phyloP scores from a whole-genome alignment of 108 stramenopile species.

The Cyclotella sp. region DNA sequence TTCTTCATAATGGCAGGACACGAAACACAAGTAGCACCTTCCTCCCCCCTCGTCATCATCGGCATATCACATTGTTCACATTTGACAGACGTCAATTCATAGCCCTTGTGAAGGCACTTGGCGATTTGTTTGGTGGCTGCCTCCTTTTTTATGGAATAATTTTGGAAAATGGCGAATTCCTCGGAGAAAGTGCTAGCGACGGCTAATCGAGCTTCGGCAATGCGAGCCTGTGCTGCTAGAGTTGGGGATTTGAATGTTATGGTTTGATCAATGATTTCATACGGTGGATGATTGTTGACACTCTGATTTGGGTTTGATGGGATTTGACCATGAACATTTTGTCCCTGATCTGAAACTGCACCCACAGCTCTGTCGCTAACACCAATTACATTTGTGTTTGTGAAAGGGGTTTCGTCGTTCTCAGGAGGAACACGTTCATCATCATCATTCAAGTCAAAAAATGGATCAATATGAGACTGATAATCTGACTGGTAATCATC shows the following conservation, averaged over 20 bases:
- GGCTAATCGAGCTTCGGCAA: neutral
- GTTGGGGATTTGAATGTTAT: conserved; percentile 6
- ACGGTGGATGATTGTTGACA: neutral
- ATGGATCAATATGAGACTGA: neutral
- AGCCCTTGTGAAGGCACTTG: conserved; percentile 33
- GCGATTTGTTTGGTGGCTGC: conserved; percentile 48
- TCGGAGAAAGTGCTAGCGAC: conserved; percentile 38
- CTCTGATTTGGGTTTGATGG: neutral
- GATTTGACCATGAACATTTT: neutral
- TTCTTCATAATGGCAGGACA: conserved; percentile 42
- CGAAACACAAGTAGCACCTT: conserved; percentile 32
- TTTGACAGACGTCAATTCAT: conserved; percentile 29
- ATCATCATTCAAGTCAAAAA: neutral
- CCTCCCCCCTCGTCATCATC: conserved; percentile 25
- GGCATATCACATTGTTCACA: conserved; percentile 54
- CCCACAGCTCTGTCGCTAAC: too few species aligned
- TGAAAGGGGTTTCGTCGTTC: neutral
- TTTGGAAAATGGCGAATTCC: conserved; percentile 43
- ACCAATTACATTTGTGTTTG: neutral
- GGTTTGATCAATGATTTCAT: conserved; percentile 1
- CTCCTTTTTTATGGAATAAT: conserved; percentile 38
- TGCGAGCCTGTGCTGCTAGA: neutral
- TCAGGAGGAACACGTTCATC: neutral
- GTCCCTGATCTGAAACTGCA: too few species aligned
- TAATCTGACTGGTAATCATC: neutral